phyloP scores from a whole-genome alignment of 441 rosid species.

The Gossypium trilobum region DNA sequence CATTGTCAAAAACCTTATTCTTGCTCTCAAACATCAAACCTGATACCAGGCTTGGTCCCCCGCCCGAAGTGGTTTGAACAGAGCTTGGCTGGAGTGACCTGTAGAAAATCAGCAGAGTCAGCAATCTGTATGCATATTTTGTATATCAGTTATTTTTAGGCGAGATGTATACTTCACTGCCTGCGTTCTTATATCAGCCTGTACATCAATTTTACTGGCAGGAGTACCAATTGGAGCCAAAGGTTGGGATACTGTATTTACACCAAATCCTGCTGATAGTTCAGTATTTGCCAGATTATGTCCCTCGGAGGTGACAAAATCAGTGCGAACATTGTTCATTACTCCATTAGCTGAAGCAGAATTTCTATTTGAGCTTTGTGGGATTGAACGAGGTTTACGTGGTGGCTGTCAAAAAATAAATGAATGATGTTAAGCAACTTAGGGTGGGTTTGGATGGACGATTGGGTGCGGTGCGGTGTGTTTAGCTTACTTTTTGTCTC shows the following conservation, averaged over 20 bases:
- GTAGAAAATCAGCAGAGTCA: constrained; percentile 20
- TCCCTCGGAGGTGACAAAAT: constrained; percentile 33
- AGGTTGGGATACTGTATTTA: constrained; percentile 34
- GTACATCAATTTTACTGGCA: constrained; percentile 45
- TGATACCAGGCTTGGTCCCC: constrained; percentile 39
- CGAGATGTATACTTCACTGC: constrained; percentile 4
- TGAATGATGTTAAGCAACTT: constrained; percentile 13
- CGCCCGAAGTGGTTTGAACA: constrained; percentile 28
- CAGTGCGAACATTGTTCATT: constrained; percentile 26
- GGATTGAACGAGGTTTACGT: constrained; percentile 40
- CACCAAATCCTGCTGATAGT: constrained; percentile 34
- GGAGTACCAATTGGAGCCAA: constrained; percentile 78
- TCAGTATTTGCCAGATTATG: constrained; percentile 28
- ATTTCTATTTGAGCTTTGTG: constrained; percentile 41
- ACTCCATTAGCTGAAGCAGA: constrained; percentile 33
- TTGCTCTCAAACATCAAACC: constrained; percentile 45
- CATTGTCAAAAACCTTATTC: constrained; percentile 49
- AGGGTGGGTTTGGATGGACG: background rate
- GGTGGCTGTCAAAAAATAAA: constrained; percentile 38
- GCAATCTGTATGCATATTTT: background rate
- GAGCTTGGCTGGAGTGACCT: constrained; percentile 51
- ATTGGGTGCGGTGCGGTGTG: no score
- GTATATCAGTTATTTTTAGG: constrained; percentile 3
- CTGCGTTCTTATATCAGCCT: constrained; percentile 42
- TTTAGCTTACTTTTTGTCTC: no score